Conservation (phyloP, 345 rosid species). For the Rhizophora mangle region DNA sequence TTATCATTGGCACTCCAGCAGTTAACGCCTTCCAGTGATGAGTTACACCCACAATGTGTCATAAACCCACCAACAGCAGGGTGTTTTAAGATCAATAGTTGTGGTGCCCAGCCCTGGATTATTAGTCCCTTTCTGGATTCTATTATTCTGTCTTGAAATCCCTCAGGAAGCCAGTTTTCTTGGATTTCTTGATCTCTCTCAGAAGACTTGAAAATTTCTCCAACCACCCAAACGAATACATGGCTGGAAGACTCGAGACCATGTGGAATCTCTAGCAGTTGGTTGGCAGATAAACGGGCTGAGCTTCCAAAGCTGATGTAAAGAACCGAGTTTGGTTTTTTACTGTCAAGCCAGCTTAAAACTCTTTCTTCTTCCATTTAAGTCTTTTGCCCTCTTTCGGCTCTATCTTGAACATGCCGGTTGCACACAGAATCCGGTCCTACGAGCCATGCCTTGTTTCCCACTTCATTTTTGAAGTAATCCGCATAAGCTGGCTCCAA, state of each 20-base stretch:
- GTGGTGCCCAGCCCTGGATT: constrained; percentile 59
- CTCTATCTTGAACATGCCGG: constrained; percentile 33
- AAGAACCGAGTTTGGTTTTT: constrained; percentile 45
- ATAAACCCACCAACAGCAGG: constrained; percentile 50
- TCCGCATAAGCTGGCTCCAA: constrained; percentile 47
- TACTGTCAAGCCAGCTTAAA: constrained; percentile 43
- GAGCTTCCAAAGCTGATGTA: constrained; percentile 51
- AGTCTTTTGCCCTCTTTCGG: constrained; percentile 37
- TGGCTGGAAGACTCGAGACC: constrained; percentile 35
- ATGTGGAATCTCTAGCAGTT: constrained; percentile 40
- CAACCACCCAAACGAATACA: neutral
- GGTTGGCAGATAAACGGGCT: constrained; percentile 30
- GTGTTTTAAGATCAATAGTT: constrained; percentile 57
- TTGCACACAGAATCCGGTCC: constrained; percentile 51
- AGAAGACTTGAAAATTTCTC: neutral
- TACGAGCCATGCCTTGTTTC: constrained; percentile 41
- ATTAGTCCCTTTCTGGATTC: too few relatives aligned
- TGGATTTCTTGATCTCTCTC: neutral
- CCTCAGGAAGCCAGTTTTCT: constrained; percentile 12
- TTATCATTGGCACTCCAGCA: constrained; percentile 53
- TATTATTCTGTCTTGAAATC: constrained; percentile 4
- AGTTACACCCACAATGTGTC: constrained; percentile 66
- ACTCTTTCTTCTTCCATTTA: constrained; percentile 24
- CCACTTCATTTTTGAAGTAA: constrained; percentile 28
- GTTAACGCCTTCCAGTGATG: constrained; percentile 46